These are phyloP conservation scores for Fusarium sp. DNA, from an alignment of 2,329 filamentous ascomycete species.

Conservation along the genomic window DNA sequence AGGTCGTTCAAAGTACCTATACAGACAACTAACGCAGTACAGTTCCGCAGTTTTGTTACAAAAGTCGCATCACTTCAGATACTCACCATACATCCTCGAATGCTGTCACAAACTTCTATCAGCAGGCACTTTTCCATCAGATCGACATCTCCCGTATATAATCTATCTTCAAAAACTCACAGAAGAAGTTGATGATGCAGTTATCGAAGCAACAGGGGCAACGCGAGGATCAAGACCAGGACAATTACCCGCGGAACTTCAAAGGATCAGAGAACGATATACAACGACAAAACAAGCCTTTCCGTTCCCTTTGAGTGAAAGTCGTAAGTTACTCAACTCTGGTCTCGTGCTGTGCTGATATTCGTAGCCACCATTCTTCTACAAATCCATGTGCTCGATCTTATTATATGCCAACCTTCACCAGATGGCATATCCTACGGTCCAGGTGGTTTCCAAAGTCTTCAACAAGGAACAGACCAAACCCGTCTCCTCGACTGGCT, in stretches of 20 bases:
- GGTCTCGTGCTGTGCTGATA: neutral
- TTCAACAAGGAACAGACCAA: slow-evolving; percentile 26
- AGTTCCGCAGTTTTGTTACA: slow-evolving; percentile 45
- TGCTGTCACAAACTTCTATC: slow-evolving; percentile 38
- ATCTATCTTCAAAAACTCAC: slow-evolving; percentile 47
- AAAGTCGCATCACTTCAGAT: slow-evolving; percentile 46
- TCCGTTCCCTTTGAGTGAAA: slow-evolving; percentile 47
- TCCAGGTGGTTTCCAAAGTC: slow-evolving; percentile 40
- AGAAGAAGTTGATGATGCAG: slow-evolving; percentile 47
- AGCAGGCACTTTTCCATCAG: slow-evolving; percentile 26
- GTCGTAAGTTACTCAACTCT: slow-evolving; percentile 37
- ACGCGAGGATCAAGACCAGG: neutral
- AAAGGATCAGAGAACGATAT: slow-evolving; percentile 36
- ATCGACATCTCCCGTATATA: slow-evolving; percentile 47
- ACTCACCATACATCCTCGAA: slow-evolving; percentile 45
- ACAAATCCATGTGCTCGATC: slow-evolving; percentile 46
- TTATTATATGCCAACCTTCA: slow-evolving; percentile 47
- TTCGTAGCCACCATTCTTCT: slow-evolving; percentile 41
- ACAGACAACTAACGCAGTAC: neutral
- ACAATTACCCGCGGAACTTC: slow-evolving; percentile 29
- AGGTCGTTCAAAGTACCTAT: neutral
- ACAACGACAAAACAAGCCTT: slow-evolving; percentile 41
- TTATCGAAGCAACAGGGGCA: slow-evolving; percentile 23
- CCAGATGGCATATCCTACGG: slow-evolving; percentile 45
- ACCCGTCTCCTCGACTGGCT: slow-evolving; percentile 44